A percentile compares a stretch with the other conserved stretches of the same genome.
Evolutionary conservation across 257 asterid genomes (phyloP).

Genomic region (Solanum sitiens): DNA sequence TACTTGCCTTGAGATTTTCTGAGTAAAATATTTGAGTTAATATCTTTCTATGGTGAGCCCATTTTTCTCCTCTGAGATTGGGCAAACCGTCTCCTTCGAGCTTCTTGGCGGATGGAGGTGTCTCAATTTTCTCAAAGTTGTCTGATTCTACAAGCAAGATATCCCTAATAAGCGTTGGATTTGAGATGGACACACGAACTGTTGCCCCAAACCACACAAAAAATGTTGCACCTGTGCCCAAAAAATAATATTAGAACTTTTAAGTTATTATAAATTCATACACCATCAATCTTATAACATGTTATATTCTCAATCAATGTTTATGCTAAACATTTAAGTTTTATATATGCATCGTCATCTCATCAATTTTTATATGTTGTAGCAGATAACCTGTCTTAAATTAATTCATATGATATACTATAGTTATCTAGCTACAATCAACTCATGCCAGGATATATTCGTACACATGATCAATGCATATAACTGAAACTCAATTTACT

Average conservation of each 20-base stretch:
- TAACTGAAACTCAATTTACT: neutral
- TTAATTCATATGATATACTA: neutral
- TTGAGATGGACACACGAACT: constrained; percentile 60
- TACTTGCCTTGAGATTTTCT: constrained; percentile 74
- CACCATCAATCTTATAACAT: neutral
- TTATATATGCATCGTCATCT: neutral
- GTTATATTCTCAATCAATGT: neutral
- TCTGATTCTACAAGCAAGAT: constrained; percentile 63
- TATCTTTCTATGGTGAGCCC: constrained; percentile 90
- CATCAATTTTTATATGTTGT: neutral
- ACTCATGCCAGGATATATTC: neutral
- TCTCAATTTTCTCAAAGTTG: constrained; percentile 66
- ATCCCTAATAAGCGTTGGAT: constrained; percentile 61
- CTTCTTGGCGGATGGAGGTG: constrained; percentile 63
- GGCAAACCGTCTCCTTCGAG: constrained; percentile 86
- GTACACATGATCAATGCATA: neutral
- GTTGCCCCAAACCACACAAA: constrained; percentile 87
- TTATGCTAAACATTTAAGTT: neutral
- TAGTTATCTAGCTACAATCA: neutral
- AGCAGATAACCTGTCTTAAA: neutral
- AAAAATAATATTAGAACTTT: neutral
- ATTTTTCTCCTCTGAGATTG: constrained; percentile 75
- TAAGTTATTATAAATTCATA: no score
- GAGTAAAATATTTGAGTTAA: constrained; percentile 72
- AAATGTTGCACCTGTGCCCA: constrained; percentile 51